These are phyloP conservation scores for Lepiota brunneoincarnata DNA, from an alignment of 768 basidiomycete genomes.

Conservation along the genomic window DNA sequence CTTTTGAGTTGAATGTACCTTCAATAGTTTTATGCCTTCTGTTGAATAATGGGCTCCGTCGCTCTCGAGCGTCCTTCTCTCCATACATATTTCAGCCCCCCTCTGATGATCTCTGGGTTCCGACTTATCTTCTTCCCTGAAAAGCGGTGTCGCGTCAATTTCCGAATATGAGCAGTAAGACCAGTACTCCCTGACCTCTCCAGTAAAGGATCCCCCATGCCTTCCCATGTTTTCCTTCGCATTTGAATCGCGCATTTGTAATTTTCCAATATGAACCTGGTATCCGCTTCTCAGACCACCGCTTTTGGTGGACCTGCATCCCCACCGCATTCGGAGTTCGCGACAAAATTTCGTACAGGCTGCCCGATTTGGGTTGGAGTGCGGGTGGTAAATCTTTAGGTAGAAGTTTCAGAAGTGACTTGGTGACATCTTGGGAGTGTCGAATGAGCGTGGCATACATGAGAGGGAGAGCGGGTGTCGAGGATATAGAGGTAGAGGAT, in stretches of 20 bases:
- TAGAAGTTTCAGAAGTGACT: constrained; percentile 54
- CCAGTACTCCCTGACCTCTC: constrained; percentile 55
- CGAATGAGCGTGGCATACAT: constrained; percentile 37
- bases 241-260: constrained; percentile 69
- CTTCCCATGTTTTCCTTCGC: constrained; percentile 73
- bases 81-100: constrained; percentile 78
- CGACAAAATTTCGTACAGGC: constrained; percentile 71
- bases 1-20: too few species aligned
- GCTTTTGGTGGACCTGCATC: constrained; percentile 62
- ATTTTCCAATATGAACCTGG: constrained; percentile 71
- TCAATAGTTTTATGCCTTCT: too few species aligned
- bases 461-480: constrained; percentile 11
- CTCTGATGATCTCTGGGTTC: constrained; percentile 61
- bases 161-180: not conserved
- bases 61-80: constrained; percentile 48
- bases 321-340: constrained; percentile 67
- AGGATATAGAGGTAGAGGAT: not conserved
- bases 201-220: constrained; percentile 81
- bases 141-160: constrained; percentile 5
- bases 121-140: constrained; percentile 61
- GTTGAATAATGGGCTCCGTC: too few species aligned
- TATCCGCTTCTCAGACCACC: constrained; percentile 73
- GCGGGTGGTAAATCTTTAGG: constrained; percentile 58
- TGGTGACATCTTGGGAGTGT: constrained; percentile 23
- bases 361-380: constrained; percentile 51